Evolutionary conservation across 768 basidiomycete species (phyloP), one percentile per base, ranked within the genome.

Genomic region (Leccinum olivaceopallidum): DNA sequence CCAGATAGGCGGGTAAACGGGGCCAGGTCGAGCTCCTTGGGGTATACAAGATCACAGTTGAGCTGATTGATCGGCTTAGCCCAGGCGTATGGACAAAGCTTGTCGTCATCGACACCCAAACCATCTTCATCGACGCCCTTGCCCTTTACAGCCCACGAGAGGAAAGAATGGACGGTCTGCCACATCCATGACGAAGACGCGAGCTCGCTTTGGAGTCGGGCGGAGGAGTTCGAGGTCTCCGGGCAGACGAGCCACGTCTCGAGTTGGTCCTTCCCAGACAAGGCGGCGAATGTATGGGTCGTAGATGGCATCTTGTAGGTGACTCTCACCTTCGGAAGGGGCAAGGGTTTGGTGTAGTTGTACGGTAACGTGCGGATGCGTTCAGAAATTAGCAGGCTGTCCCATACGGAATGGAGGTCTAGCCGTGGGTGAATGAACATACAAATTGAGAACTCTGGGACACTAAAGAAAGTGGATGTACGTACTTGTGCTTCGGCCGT

Each of bases 391-490:
- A 99, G 82, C 32, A 85, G 78, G 18, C 78, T 77, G 69, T 98
- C 95, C 96, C 94, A 98, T 0, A 93, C 79, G 2, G 90, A 88
- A 72, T 96, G 95, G 2, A 98, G 79, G 71, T 94, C 93, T 83
- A 52, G 24, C 39, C 32, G 36, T 14, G 26, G 16, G 28, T 22
- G n/a, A n/a, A n/a, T n/a, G n/a, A n/a, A n/a, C n/a, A n/a, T n/a
- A n/a, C 4, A 34, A 53, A 2, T 51, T 18, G 53, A 12, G 6
- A 44, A 6, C 2, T 10, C 37, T 0, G 5, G 42, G 44, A 20
- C 10, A 44, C n/a, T 44, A 44, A 12, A 10, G 14, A 20, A 44
- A 44, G n/a, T 20, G 44, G 42, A 26, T 16, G 42, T 7, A 76
- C 89, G 64, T 62, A 92, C 92, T 93, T 36, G 86, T 90, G 54